Base-by-base conservation (phyloP, 2,329 filamentous ascomycete species). In the Aspergillus vadensis region DNA sequence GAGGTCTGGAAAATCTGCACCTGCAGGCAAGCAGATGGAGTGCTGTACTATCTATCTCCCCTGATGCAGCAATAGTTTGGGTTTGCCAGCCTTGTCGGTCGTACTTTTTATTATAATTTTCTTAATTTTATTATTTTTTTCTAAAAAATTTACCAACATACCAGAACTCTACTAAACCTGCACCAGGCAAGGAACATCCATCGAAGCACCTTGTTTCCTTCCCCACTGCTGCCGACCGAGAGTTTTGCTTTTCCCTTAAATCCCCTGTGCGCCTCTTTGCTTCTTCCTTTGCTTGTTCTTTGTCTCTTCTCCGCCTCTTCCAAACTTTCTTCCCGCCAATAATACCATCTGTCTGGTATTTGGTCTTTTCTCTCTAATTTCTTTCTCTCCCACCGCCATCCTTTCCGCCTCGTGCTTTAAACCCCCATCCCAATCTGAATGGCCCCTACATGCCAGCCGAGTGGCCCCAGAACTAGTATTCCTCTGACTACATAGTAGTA, bases 171-270 rank as follows among this genome's bases (percentile, higher is more conserved):
- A 39, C 32, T n/a, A 17, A 19, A 14, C 41, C 23, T 14, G 17
- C 52, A 32, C 6, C 39, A 47, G 39, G 53, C 53, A 55, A 55
- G 53, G 53, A 55, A 55, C 53, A 30, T 36, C 39, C 27, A 47
- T 55, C 41, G 53, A 55, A 55, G 53, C 39, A 43, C 43, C 43
- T 44, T 19, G 53, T 47, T 55, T 43, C 32, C 23, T 39, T n/a
- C 41, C 43, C 38, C 27, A 41, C 14, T 27, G 32, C 32, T 36
- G 32, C 43, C 23, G 19, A 47, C 53, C 41, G 36, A 41, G 27
- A 43, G n/a, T 32, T 32, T 55, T 44, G 53, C 27, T 32, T 41
- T 44, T 43, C 27, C 39, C 27, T 44, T 55, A 14, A 53, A 39
- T 23, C 4, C 23, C 25, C 27, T 43, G 41, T 44, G 32, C 53